Base-by-base conservation (phyloP, 2,329 filamentous ascomycete genomes). In the Aspergillus brasiliensis region DNA sequence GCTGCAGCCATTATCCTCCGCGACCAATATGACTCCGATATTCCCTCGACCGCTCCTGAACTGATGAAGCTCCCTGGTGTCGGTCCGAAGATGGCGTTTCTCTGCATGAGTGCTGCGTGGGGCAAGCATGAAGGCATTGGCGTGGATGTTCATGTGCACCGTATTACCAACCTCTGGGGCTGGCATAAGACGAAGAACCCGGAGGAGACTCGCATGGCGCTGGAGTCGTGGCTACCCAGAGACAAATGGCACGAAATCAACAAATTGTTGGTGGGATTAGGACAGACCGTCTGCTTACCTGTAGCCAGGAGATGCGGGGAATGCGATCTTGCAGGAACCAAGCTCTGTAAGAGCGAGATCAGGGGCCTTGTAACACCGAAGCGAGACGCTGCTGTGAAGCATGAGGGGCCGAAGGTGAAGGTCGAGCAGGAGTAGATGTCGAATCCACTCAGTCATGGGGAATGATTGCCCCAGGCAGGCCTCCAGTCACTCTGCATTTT, bases 241-340 rank as follows among this genome's bases (percentile, higher is more conserved):
- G 91, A 96, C 53, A 87, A 86, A 69, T 97, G 93, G 93, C 90
- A 91, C 75, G 91, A 96, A 77, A 96, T 97, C 74, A 97, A 97
- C 76, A 88, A 89, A 78, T 77, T 97, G 75, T 83, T 97, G 40
- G 93, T 97, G 31, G 93, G 93, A 0, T 82, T 96, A 62, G 93
- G 93, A 0, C 93, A 97, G 82, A 91, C 88, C 1, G 87, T 95
- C 21, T 97, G 93, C 73, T 79, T 92, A 64, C 92, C 92, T 0
- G 86, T 94, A 1, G 91, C 90, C 0, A 83, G 88, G 64, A 86
- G 84, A 67, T 99, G 95, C 77, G 92, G 91, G 17, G 89, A 95
- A 51, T 99, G 95, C 77, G 89, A 90, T 64, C 78, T 98, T 51
- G 91, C 91, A 0, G 80, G 89, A 19, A 82, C 82, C 31, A 91